Base-by-base conservation (phyloP, 2,329 filamentous ascomycete species). In the Fusarium lyarnte region DNA sequence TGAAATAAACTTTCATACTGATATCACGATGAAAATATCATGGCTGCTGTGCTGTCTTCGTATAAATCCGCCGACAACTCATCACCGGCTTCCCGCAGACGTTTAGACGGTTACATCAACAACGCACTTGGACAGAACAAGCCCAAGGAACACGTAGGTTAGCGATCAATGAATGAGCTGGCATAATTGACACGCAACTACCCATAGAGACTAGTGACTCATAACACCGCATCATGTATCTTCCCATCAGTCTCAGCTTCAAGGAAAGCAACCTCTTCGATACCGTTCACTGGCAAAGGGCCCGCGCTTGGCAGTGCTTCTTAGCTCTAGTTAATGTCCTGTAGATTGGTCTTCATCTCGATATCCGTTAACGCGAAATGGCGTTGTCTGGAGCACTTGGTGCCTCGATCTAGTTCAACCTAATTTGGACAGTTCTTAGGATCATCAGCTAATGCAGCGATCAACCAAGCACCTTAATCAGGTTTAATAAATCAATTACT, bases 11-110 rank as follows among this genome's bases (percentile, higher is more conserved):
- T 49, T 47, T 33, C 21, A 38, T 21, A 13, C 25, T 53, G 29
- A 36, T 25, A 31, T 42, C 49, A 31, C 16, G 11, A n/a, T 29
- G 16, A 33, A n/a, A 23, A 19, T 19, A 53, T 35, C 17, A 31
- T 31, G n/a, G 53, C 41, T 65, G 45, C 31, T 64, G 43, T 33
- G 38, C 25, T 53, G 41, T 29, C 51, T 31, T 52, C 10, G 14
- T 23, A 49, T 52, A 41, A 41, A 49, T 41, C 42, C 33, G 45
- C 59, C 57, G 60, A 72, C 66, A 70, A 57, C 59, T 63, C 66
- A 67, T 49, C 41, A 11, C 29, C 58, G 38, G 38, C 57, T 58
- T 60, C 53, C 55, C 45, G 68, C 58, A 68, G 38, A 47, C 41
- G 17, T 55, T 39, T 27, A 10, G 27, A 39, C 42, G 27, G 39